Conservation (phyloP, 2,329 filamentous ascomycete species). For the Ceratocystiopsis sp. region DNA sequence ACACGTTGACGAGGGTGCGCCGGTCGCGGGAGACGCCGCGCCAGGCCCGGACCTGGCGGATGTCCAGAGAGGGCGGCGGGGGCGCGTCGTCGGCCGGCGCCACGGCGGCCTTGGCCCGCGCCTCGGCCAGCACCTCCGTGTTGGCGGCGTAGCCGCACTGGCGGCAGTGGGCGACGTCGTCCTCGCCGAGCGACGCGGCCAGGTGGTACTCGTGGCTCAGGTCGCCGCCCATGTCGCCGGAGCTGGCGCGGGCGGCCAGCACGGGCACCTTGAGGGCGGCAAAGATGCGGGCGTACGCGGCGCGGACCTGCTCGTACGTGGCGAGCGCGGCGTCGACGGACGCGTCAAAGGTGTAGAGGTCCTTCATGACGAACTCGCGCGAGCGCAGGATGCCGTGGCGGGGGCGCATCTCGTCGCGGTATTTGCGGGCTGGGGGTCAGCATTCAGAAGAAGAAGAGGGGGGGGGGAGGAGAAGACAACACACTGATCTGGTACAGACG, state of each 20-base stretch:
- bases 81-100: neutral
- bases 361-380: slow-evolving; percentile 94
- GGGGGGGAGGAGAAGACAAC: slow-evolving; percentile 11
- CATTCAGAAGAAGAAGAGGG: neutral
- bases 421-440: slow-evolving; percentile 56
- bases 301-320: slow-evolving; percentile 61
- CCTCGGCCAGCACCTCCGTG: slow-evolving; percentile 53
- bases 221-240: slow-evolving; percentile 88
- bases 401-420: slow-evolving; percentile 80
- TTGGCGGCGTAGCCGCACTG: slow-evolving; percentile 66
- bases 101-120: slow-evolving; percentile 3
- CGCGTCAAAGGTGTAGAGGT: slow-evolving; percentile 87
- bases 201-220: slow-evolving; percentile 94
- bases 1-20: slow-evolving; percentile 50
- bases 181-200: slow-evolving; percentile 62
- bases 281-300: slow-evolving; percentile 62
- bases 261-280: slow-evolving; percentile 70
- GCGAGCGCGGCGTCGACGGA: slow-evolving; percentile 49
- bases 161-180: slow-evolving; percentile 61
- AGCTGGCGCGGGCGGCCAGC: slow-evolving; percentile 73
- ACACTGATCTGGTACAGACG: slow-evolving; percentile 78
- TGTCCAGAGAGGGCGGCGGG: neutral
- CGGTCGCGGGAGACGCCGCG: slow-evolving; percentile 51
- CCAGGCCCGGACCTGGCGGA: slow-evolving; percentile 27
- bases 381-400: slow-evolving; percentile 75